phyloP scores from a whole-genome alignment of 768 basidiomycete genomes.

The Cyclocybe aegerita region DNA sequence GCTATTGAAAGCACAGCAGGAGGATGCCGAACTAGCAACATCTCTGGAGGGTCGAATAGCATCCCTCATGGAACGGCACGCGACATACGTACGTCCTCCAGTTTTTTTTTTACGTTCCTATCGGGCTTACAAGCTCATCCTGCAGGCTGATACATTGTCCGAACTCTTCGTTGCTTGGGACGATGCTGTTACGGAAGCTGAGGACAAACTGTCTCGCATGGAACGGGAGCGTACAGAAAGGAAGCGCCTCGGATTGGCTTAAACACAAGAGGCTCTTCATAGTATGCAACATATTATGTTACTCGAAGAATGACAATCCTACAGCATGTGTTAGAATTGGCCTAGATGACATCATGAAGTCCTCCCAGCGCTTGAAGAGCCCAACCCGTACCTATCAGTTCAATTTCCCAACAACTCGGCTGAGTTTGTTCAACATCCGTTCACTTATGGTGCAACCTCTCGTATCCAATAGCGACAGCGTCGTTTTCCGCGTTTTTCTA shows the following conservation, averaged over 20 bases:
- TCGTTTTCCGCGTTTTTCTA: no score
- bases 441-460: no score
- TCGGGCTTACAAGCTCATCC: background rate
- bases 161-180: constrained; percentile 88
- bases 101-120: background rate
- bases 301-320: no score
- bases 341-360: no score
- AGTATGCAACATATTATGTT: no score
- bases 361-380: no score
- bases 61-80: constrained; percentile 64
- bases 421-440: no score
- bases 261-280: no score
- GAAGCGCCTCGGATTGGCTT: constrained; percentile 55
- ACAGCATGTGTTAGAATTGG: no score
- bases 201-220: constrained; percentile 53
- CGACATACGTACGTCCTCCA: constrained; percentile 55
- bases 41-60: constrained; percentile 68
- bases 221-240: constrained; percentile 65
- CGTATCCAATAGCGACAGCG: no score
- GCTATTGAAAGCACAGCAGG: constrained; percentile 56
- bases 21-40: constrained; percentile 55
- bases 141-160: constrained; percentile 75
- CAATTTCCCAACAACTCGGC: no score
- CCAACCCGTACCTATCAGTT: no score
- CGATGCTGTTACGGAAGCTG: constrained; percentile 67